Conservation (phyloP, 208 protist genomes). For the Crithidia fasciculata region DNA sequence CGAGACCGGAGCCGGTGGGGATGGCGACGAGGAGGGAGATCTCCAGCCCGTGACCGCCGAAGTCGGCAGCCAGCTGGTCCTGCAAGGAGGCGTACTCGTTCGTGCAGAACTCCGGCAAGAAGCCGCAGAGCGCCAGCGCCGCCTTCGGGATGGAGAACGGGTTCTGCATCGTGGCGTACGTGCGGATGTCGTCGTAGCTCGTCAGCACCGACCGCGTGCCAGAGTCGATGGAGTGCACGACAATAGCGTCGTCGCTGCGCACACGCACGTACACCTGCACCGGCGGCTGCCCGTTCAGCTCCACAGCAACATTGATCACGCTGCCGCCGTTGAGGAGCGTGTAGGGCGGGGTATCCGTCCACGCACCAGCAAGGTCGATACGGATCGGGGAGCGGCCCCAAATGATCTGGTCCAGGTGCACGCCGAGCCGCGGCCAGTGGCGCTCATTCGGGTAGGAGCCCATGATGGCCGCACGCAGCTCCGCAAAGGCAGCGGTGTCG, state of each 20-base stretch:
- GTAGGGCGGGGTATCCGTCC: conserved; percentile 77
- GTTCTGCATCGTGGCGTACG: conserved; percentile 45
- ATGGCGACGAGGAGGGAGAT: conserved; percentile 57
- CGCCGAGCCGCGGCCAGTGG: conserved; percentile 25
- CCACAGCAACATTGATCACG: conserved; percentile 67
- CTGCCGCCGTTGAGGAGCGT: conserved; percentile 51
- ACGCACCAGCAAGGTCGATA: conserved; percentile 65
- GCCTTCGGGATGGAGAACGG: conserved; percentile 73
- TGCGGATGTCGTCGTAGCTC: conserved; percentile 49
- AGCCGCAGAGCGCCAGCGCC: conserved; percentile 52
- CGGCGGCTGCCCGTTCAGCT: conserved; percentile 59
- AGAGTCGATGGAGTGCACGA: conserved; percentile 54
- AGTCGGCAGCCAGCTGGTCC: conserved; percentile 41
- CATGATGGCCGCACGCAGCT: conserved; percentile 26
- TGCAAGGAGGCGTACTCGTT: conserved; percentile 34
- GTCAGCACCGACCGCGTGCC: conserved; percentile 25
- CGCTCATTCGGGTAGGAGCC: conserved; percentile 24
- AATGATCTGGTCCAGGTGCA: conserved; percentile 54
- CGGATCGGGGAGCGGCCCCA: conserved; percentile 55
- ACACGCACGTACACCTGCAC: conserved; percentile 55
- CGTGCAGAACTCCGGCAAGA: conserved; percentile 51
- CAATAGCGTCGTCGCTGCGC: conserved; percentile 25
- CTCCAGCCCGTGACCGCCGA: conserved; percentile 55
- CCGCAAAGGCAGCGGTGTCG: conserved; percentile 29
- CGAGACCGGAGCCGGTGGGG: conserved; percentile 65